Evolutionary conservation across 2,329 filamentous ascomycete species (phyloP).

Genomic region (Xylariales sp.): DNA sequence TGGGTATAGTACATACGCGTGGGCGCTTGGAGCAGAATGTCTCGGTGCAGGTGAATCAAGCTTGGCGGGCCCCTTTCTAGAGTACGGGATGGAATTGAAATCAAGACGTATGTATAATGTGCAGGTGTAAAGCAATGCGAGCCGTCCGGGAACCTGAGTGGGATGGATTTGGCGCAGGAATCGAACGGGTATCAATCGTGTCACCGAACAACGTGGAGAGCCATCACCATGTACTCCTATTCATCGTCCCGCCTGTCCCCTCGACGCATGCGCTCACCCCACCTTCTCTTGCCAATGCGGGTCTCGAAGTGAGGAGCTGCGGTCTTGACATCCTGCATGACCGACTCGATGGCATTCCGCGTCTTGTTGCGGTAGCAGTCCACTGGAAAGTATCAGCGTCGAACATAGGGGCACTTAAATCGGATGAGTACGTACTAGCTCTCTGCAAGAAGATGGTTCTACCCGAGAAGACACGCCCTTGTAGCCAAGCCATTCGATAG

Average conservation of each 20-base stretch:
- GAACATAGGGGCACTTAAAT: not conserved
- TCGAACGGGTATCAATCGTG: no score
- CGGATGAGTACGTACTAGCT: slow-evolving; percentile 64
- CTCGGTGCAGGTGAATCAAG: no score
- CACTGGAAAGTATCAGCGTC: slow-evolving; percentile 46
- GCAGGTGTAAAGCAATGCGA: no score
- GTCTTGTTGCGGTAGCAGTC: slow-evolving; percentile 75
- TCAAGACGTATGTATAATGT: no score
- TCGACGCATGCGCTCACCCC: slow-evolving; percentile 54
- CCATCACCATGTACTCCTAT: no score
- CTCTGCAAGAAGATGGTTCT: slow-evolving; percentile 84
- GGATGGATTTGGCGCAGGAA: no score
- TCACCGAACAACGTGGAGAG: no score
- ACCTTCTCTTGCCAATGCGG: slow-evolving; percentile 75
- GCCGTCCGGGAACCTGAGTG: no score
- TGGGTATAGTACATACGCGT: no score
- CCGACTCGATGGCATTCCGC: slow-evolving; percentile 71
- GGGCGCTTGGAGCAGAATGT: no score
- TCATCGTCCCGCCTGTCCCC: slow-evolving; percentile 31
- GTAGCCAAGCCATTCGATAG: slow-evolving; percentile 94
- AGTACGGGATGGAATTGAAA: no score
- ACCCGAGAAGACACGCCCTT: slow-evolving; percentile 85
- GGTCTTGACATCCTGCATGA: slow-evolving; percentile 68
- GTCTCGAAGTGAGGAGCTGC: slow-evolving; percentile 86
- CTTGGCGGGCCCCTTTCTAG: no score